Conservation (phyloP, 495 filamentous ascomycete species). For the Tirmania nivea region DNA sequence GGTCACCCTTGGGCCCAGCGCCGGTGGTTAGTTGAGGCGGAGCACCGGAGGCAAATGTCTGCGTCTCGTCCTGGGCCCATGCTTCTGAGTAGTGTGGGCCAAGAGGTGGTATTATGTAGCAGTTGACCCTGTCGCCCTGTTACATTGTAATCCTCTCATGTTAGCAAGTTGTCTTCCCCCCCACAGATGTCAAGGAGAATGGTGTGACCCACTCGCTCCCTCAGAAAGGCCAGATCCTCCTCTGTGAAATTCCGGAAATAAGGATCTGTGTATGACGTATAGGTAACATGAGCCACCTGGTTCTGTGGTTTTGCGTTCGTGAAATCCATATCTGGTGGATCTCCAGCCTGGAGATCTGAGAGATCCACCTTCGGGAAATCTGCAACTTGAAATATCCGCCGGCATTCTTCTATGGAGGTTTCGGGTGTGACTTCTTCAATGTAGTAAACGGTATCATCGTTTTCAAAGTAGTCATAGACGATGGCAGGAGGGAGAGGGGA, state of each 20-base stretch:
- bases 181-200: background rate
- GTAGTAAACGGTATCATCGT: conserved; percentile 87
- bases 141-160: background rate
- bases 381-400: conserved; percentile 68
- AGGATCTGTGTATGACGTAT: conserved; percentile 68
- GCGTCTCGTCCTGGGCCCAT: conserved; percentile 76
- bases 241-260: conserved; percentile 79
- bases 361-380: conserved; percentile 63
- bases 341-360: conserved; percentile 62
- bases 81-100: conserved; percentile 68
- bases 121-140: conserved; percentile 53
- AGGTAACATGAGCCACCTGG: conserved; percentile 79
- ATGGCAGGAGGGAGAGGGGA: conserved; percentile 57
- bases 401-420: conserved; percentile 63
- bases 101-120: conserved; percentile 69
- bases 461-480: conserved; percentile 58
- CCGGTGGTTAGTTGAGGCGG: conserved; percentile 19
- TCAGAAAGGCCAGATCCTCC: conserved; percentile 83
- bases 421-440: conserved; percentile 50
- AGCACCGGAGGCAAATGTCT: conserved; percentile 17
- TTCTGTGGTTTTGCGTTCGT: conserved; percentile 82
- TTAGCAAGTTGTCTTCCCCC: too few relatives aligned
- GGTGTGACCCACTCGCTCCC: conserved; percentile 35
- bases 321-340: conserved; percentile 81
- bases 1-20: conserved; percentile 57